A percentile compares a stretch with the other conserved stretches of the same genome.
Evolutionary conservation across 176 grass and related monocot genomes (phyloP).

Genomic region (Dactylis glomerata): DNA sequence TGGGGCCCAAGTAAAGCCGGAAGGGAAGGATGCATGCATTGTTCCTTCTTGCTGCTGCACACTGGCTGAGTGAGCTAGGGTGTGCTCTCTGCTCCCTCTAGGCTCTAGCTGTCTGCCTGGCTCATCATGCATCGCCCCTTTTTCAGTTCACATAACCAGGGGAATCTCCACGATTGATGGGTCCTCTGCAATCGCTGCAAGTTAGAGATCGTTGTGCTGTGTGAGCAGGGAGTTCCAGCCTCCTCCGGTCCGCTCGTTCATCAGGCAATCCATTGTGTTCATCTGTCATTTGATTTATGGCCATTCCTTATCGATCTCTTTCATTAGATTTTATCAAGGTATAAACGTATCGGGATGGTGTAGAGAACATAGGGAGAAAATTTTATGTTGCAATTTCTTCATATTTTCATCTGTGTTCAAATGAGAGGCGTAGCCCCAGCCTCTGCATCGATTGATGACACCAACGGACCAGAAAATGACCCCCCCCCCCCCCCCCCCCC

Average conservation of each 20-base stretch:
- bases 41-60: background rate
- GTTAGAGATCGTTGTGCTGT: background rate
- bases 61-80: background rate
- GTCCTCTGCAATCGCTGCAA: background rate
- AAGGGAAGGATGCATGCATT: background rate
- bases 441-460: no score
- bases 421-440: no score
- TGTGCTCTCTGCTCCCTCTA: background rate
- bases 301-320: background rate
- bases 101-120: slow-evolving; percentile 9
- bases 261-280: background rate
- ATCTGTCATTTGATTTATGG: background rate
- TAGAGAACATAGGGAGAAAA: background rate
- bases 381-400: background rate
- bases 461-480: no score
- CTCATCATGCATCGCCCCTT: slow-evolving; percentile 1
- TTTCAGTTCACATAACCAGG: slow-evolving; percentile 18
- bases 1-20: slow-evolving; percentile 22
- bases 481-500: no score
- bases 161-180: slow-evolving; percentile 40
- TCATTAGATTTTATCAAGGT: background rate
- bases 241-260: slow-evolving; percentile 35
- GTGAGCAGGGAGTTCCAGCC: slow-evolving; percentile 9
- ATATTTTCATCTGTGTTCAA: background rate
- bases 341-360: no score